These are phyloP conservation scores for Wolfiporia cocos DNA, from an alignment of 1,284 basidiomycete genomes.

Conservation along the genomic window DNA sequence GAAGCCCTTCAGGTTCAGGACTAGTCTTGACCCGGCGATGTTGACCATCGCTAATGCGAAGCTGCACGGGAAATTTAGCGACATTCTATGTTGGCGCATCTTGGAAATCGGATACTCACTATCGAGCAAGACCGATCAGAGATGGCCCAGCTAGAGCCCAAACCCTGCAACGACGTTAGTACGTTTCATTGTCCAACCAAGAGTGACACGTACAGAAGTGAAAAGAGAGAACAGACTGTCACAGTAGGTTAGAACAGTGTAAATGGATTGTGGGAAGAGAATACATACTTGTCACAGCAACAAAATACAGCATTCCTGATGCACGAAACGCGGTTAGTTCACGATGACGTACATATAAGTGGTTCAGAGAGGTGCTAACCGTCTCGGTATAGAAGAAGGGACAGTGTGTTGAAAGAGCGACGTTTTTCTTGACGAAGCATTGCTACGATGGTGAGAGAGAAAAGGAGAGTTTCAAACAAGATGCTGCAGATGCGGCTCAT, in stretches of 20 bases:
- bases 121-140: slow-evolving; percentile 26
- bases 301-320: slow-evolving; percentile 26
- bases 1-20: slow-evolving; percentile 25
- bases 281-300: slow-evolving; percentile 22
- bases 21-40: slow-evolving; percentile 22
- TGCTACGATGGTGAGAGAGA: slow-evolving; percentile 21
- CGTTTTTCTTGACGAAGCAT: slow-evolving; percentile 19
- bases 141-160: slow-evolving; percentile 27
- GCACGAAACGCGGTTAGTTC: background rate
- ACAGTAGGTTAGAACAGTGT: background rate
- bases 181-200: background rate
- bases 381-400: slow-evolving; percentile 26
- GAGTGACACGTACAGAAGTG: slow-evolving; percentile 16
- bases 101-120: slow-evolving; percentile 15
- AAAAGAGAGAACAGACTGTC: slow-evolving; percentile 26
- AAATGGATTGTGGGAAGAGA: background rate
- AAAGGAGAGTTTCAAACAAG: slow-evolving; percentile 26
- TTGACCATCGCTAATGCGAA: slow-evolving; percentile 28
- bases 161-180: slow-evolving; percentile 11
- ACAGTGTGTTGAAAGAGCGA: slow-evolving; percentile 21
- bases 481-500: slow-evolving; percentile 12
- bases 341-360: background rate
- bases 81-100: background rate
- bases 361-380: slow-evolving; percentile 11
- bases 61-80: slow-evolving; percentile 10